These are phyloP conservation scores for Colletotrichum sp. DNA, from an alignment of 2,329 filamentous ascomycete genomes.

Conservation along the genomic window DNA sequence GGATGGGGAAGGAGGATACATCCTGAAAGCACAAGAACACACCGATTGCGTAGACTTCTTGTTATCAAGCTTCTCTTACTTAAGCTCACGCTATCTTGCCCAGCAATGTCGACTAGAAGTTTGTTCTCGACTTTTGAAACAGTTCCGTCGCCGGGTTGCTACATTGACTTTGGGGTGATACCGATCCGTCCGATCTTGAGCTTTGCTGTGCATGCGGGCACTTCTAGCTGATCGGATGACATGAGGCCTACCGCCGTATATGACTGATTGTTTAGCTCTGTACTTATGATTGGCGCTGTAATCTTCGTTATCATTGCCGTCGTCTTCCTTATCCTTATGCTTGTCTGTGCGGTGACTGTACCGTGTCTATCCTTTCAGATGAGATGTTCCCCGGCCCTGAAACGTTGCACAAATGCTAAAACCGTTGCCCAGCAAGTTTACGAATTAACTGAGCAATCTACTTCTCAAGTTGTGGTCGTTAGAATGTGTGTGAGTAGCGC, in stretches of 20 bases:
- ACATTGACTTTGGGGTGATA: not conserved
- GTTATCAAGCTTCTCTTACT: not conserved
- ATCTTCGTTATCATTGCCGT: not conserved
- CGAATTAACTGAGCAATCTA: not conserved
- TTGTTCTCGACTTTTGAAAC: not conserved
- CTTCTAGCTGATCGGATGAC: not conserved
- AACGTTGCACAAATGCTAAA: rapidly evolving
- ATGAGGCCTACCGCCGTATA: not conserved
- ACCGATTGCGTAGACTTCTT: not conserved
- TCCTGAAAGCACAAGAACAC: not conserved
- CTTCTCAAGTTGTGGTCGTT: not conserved
- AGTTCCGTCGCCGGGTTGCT: not conserved
- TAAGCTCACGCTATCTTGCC: not conserved
- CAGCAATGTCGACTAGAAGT: not conserved
- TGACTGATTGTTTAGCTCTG: not conserved
- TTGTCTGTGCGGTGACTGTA: not conserved
- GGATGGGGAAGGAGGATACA: not conserved
- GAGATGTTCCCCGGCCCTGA: rapidly evolving
- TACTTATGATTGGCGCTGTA: not conserved
- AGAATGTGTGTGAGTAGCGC: not conserved
- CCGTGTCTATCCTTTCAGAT: not conserved
- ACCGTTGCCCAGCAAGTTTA: not conserved
- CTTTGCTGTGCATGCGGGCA: not conserved
- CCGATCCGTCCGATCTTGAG: not conserved
- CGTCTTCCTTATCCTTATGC: not conserved